Evolutionary conservation across 1,284 basidiomycete species (phyloP).

Genomic region (Gymnopus androsaceus): DNA sequence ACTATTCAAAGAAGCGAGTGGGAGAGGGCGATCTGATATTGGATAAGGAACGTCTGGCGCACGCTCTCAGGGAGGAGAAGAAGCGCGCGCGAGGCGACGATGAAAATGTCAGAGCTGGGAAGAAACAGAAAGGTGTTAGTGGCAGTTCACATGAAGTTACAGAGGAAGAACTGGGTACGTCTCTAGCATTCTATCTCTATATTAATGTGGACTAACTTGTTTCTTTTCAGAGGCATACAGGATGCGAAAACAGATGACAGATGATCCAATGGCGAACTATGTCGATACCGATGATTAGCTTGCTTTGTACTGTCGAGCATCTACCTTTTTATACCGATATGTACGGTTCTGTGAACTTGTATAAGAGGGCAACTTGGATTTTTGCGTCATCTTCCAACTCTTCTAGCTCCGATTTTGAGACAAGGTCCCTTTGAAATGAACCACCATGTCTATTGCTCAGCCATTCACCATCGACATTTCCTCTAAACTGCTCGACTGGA

Average conservation of each 20-base stretch:
- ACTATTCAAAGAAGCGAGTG: slow-evolving; percentile 67
- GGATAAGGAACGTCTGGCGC: slow-evolving; percentile 67
- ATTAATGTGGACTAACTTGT: slow-evolving; percentile 11
- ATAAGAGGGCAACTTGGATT: too few relatives aligned
- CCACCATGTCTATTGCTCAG: slow-evolving; percentile 19
- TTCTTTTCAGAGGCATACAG: slow-evolving; percentile 76
- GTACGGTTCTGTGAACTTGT: background rate
- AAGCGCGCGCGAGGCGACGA: slow-evolving; percentile 69
- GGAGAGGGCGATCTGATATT: slow-evolving; percentile 77
- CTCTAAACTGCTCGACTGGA: slow-evolving; percentile 34
- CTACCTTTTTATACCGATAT: background rate
- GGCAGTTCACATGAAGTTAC: slow-evolving; percentile 73
- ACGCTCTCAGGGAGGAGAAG: slow-evolving; percentile 78
- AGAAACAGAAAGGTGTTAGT: slow-evolving; percentile 55
- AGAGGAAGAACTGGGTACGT: slow-evolving; percentile 88
- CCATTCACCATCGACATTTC: slow-evolving; percentile 38
- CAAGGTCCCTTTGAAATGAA: background rate
- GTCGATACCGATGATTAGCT: slow-evolving; percentile 52
- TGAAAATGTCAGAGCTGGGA: slow-evolving; percentile 59
- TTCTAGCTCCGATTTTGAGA: background rate
- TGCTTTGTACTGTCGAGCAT: background rate
- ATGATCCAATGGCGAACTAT: slow-evolving; percentile 91
- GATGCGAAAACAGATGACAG: slow-evolving; percentile 66
- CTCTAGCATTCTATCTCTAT: slow-evolving; percentile 8
- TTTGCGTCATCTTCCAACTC: too few relatives aligned